Evolutionary conservation across 225 moss, liverwort and hornwort genomes (phyloP).

Genomic region (Pseudisothecium myosuroides): DNA sequence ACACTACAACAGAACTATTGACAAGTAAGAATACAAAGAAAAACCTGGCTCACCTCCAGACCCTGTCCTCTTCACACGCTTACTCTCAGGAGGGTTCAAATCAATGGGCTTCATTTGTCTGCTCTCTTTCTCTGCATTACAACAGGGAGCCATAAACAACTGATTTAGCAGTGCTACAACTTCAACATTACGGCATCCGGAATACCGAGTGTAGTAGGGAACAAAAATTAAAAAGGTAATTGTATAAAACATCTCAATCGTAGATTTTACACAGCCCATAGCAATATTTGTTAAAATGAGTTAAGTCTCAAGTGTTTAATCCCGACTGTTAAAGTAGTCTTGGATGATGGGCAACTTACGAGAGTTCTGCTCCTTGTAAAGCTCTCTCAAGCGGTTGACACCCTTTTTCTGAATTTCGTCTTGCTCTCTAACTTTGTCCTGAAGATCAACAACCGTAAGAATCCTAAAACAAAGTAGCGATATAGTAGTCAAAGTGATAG

Average conservation of each 20-base stretch:
- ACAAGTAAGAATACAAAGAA: background rate
- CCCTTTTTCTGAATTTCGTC: slow-evolving; percentile 72
- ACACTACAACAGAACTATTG: background rate
- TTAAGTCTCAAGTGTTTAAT: background rate
- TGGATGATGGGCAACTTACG: slow-evolving; percentile 29
- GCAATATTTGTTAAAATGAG: background rate
- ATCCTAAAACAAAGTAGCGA: background rate
- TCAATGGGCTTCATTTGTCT: slow-evolving; percentile 67
- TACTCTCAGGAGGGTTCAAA: slow-evolving; percentile 62
- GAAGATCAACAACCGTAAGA: background rate
- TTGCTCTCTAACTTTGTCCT: slow-evolving; percentile 87
- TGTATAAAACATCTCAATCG: background rate
- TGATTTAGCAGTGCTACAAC: background rate
- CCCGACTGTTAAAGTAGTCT: background rate
- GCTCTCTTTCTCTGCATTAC: slow-evolving; percentile 65
- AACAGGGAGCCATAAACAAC: background rate
- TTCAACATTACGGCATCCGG: background rate
- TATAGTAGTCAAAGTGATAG: background rate
- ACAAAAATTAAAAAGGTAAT: background rate
- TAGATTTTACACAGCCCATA: background rate
- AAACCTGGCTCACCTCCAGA: slow-evolving; percentile 17
- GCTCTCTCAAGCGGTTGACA: slow-evolving; percentile 65
- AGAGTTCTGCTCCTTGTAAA: slow-evolving; percentile 61
- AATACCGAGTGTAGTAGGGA: background rate
- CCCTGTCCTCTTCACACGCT: slow-evolving; percentile 29